Evolutionary conservation across 2,329 filamentous ascomycete species (phyloP), one percentile per base, ranked within the genome.

Genomic region (Dothideomycetes sp.): DNA sequence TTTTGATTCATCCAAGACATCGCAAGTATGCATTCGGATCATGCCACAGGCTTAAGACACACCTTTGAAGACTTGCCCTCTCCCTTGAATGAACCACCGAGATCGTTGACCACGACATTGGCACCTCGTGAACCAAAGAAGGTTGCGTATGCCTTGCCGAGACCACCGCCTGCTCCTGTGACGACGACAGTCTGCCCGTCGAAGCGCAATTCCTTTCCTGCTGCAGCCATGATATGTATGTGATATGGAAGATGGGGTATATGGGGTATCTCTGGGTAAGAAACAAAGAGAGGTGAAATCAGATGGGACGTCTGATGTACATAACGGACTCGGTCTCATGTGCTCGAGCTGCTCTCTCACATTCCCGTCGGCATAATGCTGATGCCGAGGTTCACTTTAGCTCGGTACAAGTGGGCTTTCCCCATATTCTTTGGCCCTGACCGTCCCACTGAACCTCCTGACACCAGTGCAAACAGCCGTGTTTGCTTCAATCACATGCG

Each of bases 51-150:
- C 35, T 15, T 30, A 4, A n/a, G 18, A 52, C 69, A 51, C 66
- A 94, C 88, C 77, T 86, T 93, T 61, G 77, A 78, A 31, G 84
- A 89, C 52, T 73, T 78, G 44, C 88, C 89, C 68, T 95, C 87
- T 52, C 91, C 89, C 65, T 91, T 89, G 72, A 91, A 88, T 34
- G 87, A 91, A 37, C 77, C 85, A 47, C 91, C 91, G 37, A 96
- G 75, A 60, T 98, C 91, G 63, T 98, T 98, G 54, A 98, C 91
- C 35, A 98, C 89, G 52, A 94, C 84, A 63, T 82, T 93, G 52
- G 87, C 91, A 55, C 91, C 91, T 58, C 89, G 79, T 41, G 84
- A 87, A 43, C 76, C 91, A 59, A 94, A 96, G 72, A 94, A 96
- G 45, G 81, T 69, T 51, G 83, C 81, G 65, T 93, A 93, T 59